These are phyloP conservation scores for Cystofilobasidium ferigula DNA, from an alignment of 768 basidiomycete genomes.

Conservation along the genomic window DNA sequence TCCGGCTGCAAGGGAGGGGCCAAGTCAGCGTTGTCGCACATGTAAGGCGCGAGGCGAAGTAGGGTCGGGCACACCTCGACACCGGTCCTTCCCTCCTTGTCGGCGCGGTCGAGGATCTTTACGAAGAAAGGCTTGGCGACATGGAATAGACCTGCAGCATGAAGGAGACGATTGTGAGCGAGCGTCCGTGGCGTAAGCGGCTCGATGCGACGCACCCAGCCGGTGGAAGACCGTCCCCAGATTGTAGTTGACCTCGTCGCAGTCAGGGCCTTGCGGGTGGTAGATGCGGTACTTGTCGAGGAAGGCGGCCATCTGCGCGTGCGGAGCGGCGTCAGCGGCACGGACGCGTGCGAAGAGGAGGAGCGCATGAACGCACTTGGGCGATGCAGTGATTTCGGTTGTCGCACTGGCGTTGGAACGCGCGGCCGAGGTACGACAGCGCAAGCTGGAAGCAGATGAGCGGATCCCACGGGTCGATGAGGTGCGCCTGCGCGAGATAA, in stretches of 20 bases:
- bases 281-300: conserved; percentile 66
- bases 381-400: conserved; percentile 81
- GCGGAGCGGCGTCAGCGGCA: too few species aligned
- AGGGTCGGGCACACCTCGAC: conserved; percentile 1
- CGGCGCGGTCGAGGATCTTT: conserved; percentile 44
- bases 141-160: conserved; percentile 55
- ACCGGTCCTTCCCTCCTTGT: neutral
- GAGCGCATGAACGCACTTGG: conserved; percentile 43
- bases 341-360: too few species aligned
- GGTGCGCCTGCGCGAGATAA: conserved; percentile 79
- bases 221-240: conserved; percentile 87
- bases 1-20: neutral
- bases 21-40: neutral
- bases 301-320: conserved; percentile 64
- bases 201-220: conserved; percentile 51
- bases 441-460: conserved; percentile 72
- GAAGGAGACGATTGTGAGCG: conserved; percentile 3
- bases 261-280: conserved; percentile 30
- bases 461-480: conserved; percentile 70
- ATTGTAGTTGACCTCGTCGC: conserved; percentile 77
- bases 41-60: neutral
- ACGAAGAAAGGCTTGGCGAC: conserved; percentile 80
- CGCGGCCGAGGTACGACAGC: conserved; percentile 73
- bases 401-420: conserved; percentile 87
- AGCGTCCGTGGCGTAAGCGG: neutral